These are phyloP conservation scores for Tuber aestivum DNA, from an alignment of 495 filamentous ascomycete species.

Conservation along the genomic window DNA sequence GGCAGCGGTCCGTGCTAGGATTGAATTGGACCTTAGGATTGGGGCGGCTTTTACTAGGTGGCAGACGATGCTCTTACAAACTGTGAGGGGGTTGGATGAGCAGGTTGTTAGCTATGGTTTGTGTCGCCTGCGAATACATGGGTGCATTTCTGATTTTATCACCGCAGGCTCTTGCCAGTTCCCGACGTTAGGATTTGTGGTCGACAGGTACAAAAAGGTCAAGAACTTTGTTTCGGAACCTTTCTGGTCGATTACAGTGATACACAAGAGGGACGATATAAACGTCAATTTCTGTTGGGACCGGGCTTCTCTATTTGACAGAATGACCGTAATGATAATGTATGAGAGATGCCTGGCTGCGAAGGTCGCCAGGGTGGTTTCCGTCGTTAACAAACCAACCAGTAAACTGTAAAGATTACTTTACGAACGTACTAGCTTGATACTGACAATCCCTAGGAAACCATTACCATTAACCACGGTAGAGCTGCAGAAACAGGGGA, in stretches of 20 bases:
- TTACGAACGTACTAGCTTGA: neutral
- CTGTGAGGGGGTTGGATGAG: conserved; percentile 57
- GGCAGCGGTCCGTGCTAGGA: conserved; percentile 79
- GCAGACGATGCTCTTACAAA: conserved; percentile 65
- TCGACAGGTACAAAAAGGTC: conserved; percentile 88
- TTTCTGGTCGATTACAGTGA: conserved; percentile 89
- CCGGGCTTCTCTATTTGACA: conserved; percentile 78
- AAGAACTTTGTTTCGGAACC: conserved; percentile 86
- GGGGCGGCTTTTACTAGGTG: conserved; percentile 90
- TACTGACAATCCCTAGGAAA: conserved; percentile 46
- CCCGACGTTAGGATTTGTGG: conserved; percentile 91
- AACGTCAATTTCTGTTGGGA: conserved; percentile 82
- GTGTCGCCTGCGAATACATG: neutral
- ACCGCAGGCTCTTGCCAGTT: conserved; percentile 84
- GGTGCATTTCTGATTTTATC: neutral
- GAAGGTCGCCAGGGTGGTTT: conserved; percentile 70
- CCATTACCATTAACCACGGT: conserved; percentile 91
- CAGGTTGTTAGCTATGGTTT: conserved; percentile 80
- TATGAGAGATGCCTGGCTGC: conserved; percentile 77
- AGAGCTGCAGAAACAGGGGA: conserved; percentile 97
- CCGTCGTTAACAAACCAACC: conserved; percentile 81
- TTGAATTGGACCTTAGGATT: conserved; percentile 86
- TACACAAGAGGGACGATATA: conserved; percentile 67
- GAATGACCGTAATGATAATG: conserved; percentile 69
- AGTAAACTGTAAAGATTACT: conserved; percentile 61